A percentile compares a stretch with the other conserved stretches of the same genome.
These are phyloP conservation scores for Trametes sanguinea DNA, from an alignment of 768 basidiomycete genomes.

Conservation along the genomic window DNA sequence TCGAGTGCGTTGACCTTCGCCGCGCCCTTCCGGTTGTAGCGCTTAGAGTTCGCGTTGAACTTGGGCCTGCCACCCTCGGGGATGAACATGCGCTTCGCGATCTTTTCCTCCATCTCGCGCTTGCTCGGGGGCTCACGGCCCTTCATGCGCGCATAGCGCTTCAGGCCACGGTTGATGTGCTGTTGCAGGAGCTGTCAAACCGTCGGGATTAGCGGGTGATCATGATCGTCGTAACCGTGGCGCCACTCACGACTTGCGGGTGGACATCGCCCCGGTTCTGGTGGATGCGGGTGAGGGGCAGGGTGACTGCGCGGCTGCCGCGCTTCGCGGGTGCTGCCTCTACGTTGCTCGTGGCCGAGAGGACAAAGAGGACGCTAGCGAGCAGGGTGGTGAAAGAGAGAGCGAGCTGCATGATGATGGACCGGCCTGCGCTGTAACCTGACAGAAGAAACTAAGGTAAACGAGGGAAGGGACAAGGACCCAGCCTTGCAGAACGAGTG, in stretches of 20 bases:
- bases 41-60: slow-evolving; percentile 14
- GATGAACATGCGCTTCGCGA: slow-evolving; percentile 45
- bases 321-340: slow-evolving; percentile 45
- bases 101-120: slow-evolving; percentile 45
- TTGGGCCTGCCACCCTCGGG: slow-evolving; percentile 34
- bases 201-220: background rate
- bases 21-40: slow-evolving; percentile 22
- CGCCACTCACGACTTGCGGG: slow-evolving; percentile 44
- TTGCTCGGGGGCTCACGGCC: slow-evolving; percentile 54
- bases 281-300: slow-evolving; percentile 44
- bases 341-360: slow-evolving; percentile 42
- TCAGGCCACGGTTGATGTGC: slow-evolving; percentile 64
- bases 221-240: background rate
- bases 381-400: slow-evolving; percentile 54
- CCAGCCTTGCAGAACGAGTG: slow-evolving; percentile 37
- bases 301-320: slow-evolving; percentile 38
- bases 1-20: slow-evolving; percentile 2
- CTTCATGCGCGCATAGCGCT: slow-evolving; percentile 70
- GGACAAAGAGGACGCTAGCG: slow-evolving; percentile 49
- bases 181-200: slow-evolving; percentile 61
- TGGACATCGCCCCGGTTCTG: slow-evolving; percentile 37
- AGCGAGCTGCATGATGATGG: slow-evolving; percentile 56
- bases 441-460: slow-evolving; percentile 22
- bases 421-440: slow-evolving; percentile 31
- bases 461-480: slow-evolving; percentile 36